Evolutionary conservation across 495 filamentous ascomycete species (phyloP), one percentile per base, ranked within the genome.

Genomic region (Schizothecium vesticola): DNA sequence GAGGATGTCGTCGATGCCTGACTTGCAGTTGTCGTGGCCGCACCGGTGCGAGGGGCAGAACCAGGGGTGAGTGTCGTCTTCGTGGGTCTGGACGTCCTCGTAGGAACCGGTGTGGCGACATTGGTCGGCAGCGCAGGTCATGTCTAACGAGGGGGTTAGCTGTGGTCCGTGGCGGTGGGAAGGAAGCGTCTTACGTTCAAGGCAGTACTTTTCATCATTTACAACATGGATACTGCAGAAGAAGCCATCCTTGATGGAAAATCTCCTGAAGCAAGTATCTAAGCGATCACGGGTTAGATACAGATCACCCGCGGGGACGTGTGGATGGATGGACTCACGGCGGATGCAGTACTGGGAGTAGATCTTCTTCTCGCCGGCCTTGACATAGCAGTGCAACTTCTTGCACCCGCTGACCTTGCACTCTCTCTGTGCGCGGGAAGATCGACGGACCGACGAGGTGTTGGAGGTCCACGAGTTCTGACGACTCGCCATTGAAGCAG

Each of bases 1-100:
- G 33, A 71, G 26, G 43, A 59, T 12, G 62, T 71, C 56, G 56
- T 43, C 1, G 61, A 65, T 65, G 33, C 56, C 58, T 4, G 33
- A 43, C 3, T 28, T 64, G 62, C 69, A 71, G 25, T 10, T 6
- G 11, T 21, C 19, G 10, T 67, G 55, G 21, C 21, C 65, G 69
- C 69, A 71, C 11, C 69, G 69, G 26, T 71, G 56, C 19, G 24
- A 11, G 26, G 26, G 29, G 57, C 65, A 66, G 31, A 36, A 55
- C 65, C 65, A 66, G 21, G 57, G 65, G 31, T 22, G 29, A 2
- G 65, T 60, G 11, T 21, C 43, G 57, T 28, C 43, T 51, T 51
- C 43, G 6, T n/a, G 16, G 16, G 5, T 9, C 2, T n/a, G 1
- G 43, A 51, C 57, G 31, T 59, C 57, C 0, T 16, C 1, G 31